Base-by-base conservation (phyloP, 1,139 yeast species). In the Martiniozyma asiatica region DNA sequence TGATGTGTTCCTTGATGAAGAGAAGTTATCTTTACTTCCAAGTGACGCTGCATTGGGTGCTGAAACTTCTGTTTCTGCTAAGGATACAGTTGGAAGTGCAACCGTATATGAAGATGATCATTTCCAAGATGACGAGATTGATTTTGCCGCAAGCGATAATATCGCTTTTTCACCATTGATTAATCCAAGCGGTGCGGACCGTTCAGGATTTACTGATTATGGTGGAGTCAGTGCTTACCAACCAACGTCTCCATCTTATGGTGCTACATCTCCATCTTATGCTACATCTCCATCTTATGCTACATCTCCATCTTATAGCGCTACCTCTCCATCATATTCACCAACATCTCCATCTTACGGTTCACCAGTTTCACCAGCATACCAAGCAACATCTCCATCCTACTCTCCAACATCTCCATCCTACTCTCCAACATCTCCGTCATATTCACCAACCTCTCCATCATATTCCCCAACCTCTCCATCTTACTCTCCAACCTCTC, bases 151-250 rank as follows among this genome's bases (percentile, higher is more conserved):
- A 47, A 82, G 77, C 44, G 92, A 78, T 49, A 85, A 77, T 44
- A 85, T 81, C 42, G 85, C 85, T 42, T 92, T 92, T 65, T 89
- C 98, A 27, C 98, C 98, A 34, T 66, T 87, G 51, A 94, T 79
- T 35, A 84, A 87, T 33, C 25, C 39, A 4, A 79, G 94, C 14
- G 92, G 94, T 43, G 70, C 74, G 34, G 81, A 73, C 30, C 62
- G 74, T 30, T 42, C 49, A 28, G 98, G 98, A 41, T 79, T 87
- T 48, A 84, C 97, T 6, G 93, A 87, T 38, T 89, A 89, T 51
- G 94, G 93, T 37, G 79, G 78, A 29, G 56, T 53, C 39, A 60
- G 67, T 38, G 64, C 69, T 10, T 65, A 61, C 40, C 75, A 71
- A 38, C 77, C 79, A 23, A 60, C 72, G 1, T 73, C 82, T 4